These are phyloP conservation scores for Mycothermus thermophilus DNA, from an alignment of 495 filamentous ascomycete species.

Conservation along the genomic window DNA sequence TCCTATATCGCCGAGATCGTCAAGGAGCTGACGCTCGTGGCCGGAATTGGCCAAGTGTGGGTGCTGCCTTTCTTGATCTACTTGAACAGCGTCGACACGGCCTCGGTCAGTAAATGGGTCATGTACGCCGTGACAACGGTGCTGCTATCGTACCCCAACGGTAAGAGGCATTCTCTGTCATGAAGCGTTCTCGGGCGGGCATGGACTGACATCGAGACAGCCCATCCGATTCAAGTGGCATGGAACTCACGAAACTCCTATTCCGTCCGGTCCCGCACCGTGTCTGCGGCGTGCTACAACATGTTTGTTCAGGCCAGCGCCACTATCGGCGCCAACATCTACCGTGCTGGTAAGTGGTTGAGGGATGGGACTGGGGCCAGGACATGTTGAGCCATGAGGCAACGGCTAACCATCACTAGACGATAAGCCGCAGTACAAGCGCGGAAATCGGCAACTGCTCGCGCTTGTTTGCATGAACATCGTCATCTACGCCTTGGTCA, in stretches of 20 bases:
- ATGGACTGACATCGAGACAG: slow-evolving; percentile 11
- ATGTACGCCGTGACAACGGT: slow-evolving; percentile 43
- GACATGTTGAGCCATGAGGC: neutral
- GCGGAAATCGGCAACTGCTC: slow-evolving; percentile 49
- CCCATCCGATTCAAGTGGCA: slow-evolving; percentile 50
- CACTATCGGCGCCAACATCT: slow-evolving; percentile 52
- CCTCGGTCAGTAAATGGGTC: slow-evolving; percentile 36
- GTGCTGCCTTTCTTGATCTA: slow-evolving; percentile 43
- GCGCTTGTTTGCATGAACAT: slow-evolving; percentile 43
- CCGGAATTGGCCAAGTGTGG: slow-evolving; percentile 39
- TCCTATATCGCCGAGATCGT: slow-evolving; percentile 39
- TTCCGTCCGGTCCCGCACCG: slow-evolving; percentile 40
- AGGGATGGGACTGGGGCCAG: slow-evolving; percentile 33
- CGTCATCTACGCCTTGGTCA: slow-evolving; percentile 40
- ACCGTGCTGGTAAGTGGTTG: slow-evolving; percentile 28
- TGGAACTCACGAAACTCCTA: slow-evolving; percentile 50
- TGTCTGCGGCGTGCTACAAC: slow-evolving; percentile 45
- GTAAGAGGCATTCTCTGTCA: too few relatives aligned
- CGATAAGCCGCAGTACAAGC: slow-evolving; percentile 48
- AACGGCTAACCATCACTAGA: slow-evolving; percentile 27
- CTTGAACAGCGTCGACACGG: slow-evolving; percentile 33
- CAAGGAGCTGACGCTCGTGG: slow-evolving; percentile 34
- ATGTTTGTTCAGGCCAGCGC: slow-evolving; percentile 54
- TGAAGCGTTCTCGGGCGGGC: too few relatives aligned
- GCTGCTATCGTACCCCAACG: slow-evolving; percentile 42